Conservation (phyloP, 352 stramenopile species). For the Halophytophthora polymorphica region DNA sequence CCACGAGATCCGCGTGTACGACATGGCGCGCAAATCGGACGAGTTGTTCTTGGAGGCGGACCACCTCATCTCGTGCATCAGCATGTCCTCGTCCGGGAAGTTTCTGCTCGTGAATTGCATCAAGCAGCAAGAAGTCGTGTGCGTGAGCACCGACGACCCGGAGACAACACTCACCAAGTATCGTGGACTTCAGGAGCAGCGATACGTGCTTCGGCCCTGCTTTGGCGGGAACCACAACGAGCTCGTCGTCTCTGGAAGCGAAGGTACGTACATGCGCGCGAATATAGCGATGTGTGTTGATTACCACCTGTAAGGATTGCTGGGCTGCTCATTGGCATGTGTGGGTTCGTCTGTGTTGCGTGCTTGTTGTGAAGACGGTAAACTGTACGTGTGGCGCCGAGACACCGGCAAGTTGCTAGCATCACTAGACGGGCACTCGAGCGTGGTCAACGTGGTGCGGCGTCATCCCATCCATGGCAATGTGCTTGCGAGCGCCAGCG, state of each 20-base stretch:
- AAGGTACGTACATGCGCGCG: constrained; percentile 39
- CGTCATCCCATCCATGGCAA: constrained; percentile 46
- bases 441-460: constrained; percentile 67
- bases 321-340: not conserved
- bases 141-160: constrained; percentile 39
- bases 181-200: constrained; percentile 51
- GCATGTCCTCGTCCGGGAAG: constrained; percentile 35
- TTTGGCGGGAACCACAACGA: constrained; percentile 52
- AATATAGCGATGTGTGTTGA: not conserved
- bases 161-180: constrained; percentile 47
- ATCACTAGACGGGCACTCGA: constrained; percentile 50
- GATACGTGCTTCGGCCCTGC: constrained; percentile 62
- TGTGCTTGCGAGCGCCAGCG: constrained; percentile 63
- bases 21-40: constrained; percentile 56
- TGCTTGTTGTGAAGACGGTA: constrained; percentile 46
- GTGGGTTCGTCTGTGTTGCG: not conserved
- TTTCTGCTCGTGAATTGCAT: constrained; percentile 66
- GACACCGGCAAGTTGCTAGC: constrained; percentile 41
- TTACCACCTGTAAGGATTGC: not conserved
- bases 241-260: constrained; percentile 59
- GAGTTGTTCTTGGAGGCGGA: constrained; percentile 50
- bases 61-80: constrained; percentile 55
- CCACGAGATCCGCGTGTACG: constrained; percentile 60
- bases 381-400: constrained; percentile 56
- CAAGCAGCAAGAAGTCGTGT: constrained; percentile 55